Conservation (phyloP, 345 rosid species). For the Diplotaxis tenuifolia region DNA sequence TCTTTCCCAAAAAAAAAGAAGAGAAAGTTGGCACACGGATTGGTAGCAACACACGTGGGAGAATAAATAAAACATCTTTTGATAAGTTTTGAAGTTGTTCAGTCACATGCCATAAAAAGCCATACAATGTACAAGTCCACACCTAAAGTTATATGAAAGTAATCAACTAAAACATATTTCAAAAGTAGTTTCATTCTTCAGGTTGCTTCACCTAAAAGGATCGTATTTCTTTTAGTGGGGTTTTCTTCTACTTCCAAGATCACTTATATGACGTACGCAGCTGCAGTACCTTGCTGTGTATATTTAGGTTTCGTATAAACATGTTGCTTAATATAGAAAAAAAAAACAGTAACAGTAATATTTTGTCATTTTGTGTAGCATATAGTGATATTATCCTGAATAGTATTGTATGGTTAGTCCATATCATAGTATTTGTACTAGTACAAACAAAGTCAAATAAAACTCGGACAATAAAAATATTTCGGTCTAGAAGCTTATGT, state of each 20-base stretch:
- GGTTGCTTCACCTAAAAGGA: slow-evolving; percentile 33
- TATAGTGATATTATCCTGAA: background rate
- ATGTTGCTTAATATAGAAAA: background rate
- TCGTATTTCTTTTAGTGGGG: slow-evolving; percentile 16
- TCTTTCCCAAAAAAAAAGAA: slow-evolving; percentile 7
- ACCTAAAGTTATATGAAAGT: slow-evolving; percentile 12
- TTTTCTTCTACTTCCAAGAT: slow-evolving; percentile 23
- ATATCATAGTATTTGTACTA: background rate
- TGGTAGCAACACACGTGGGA: slow-evolving; percentile 39
- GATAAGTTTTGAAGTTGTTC: slow-evolving; percentile 16
- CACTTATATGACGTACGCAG: slow-evolving; percentile 24
- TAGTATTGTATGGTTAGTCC: background rate
- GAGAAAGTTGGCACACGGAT: slow-evolving; percentile 37
- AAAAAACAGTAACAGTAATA: background rate
- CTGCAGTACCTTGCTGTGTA: slow-evolving; percentile 10
- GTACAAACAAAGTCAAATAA: background rate
- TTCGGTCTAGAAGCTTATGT: background rate
- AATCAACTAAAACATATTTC: slow-evolving; percentile 10
- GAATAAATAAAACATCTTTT: slow-evolving; percentile 25
- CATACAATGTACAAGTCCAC: slow-evolving; percentile 23
- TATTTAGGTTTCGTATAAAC: slow-evolving; percentile 11
- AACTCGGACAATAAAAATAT: background rate
- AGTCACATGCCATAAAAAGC: slow-evolving; percentile 37
- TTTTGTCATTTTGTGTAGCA: background rate
- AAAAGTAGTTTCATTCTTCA: slow-evolving; percentile 28